These are phyloP conservation scores for Fragaria vesca DNA, from an alignment of 306 rosid species.

Conservation along the genomic window DNA sequence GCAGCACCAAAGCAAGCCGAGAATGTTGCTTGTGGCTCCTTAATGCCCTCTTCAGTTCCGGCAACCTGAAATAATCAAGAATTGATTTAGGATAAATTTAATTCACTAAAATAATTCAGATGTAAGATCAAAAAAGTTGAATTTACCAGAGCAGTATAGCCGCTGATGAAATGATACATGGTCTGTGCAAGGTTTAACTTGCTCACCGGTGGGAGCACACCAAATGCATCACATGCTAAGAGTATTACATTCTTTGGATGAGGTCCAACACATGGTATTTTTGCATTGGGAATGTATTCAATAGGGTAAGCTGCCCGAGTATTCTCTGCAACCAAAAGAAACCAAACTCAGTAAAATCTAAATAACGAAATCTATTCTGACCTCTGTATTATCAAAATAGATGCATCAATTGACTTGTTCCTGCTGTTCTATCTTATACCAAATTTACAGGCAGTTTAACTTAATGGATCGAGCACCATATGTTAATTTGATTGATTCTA, in stretches of 20 bases:
- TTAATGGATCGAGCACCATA: background rate
- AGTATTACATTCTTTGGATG: conserved; percentile 90
- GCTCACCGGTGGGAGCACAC: conserved; percentile 93
- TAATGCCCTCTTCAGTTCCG: conserved; percentile 87
- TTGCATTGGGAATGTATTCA: conserved; percentile 84
- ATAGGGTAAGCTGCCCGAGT: conserved; percentile 92
- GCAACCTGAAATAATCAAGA: conserved; percentile 51
- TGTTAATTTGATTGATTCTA: background rate
- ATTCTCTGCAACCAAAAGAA: conserved; percentile 53
- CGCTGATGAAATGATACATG: conserved; percentile 95
- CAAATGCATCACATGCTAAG: conserved; percentile 91
- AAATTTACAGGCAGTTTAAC: background rate
- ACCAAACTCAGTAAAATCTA: background rate
- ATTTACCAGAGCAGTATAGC: conserved; percentile 86
- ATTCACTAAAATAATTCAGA: background rate
- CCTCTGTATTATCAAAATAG: background rate
- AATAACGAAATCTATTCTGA: background rate
- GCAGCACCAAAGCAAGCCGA: conserved; percentile 97
- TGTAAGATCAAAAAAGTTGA: background rate
- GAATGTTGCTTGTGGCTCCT: conserved; percentile 88
- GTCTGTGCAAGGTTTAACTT: conserved; percentile 83
- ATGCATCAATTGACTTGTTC: background rate
- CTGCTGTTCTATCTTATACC: background rate
- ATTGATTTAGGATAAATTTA: background rate
- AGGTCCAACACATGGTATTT: conserved; percentile 85